phyloP scores from a whole-genome alignment of 257 asterid genomes.

The Catharanthus roseus region DNA sequence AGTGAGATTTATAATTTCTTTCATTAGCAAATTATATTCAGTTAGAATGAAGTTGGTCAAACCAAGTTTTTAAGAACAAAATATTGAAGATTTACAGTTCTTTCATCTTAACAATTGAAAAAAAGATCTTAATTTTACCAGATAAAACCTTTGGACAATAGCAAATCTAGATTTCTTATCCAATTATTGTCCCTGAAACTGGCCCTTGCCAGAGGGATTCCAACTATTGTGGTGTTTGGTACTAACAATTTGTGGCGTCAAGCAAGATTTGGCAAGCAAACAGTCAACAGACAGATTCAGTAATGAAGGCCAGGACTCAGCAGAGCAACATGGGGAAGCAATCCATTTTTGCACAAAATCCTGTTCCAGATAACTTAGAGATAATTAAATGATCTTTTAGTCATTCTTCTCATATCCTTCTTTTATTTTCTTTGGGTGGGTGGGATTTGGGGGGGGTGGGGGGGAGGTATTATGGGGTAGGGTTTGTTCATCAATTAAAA shows the following conservation, averaged over 20 bases:
- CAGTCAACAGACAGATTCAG: constrained; percentile 23
- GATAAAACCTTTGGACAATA: neutral
- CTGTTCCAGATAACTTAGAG: constrained; percentile 5
- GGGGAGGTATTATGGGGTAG: neutral
- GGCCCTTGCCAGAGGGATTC: neutral
- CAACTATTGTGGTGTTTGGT: constrained; percentile 6
- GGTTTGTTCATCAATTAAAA: neutral
- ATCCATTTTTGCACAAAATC: constrained; percentile 8
- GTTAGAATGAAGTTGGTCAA: neutral
- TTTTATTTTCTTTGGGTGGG: neutral
- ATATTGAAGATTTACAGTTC: neutral
- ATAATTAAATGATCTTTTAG: neutral
- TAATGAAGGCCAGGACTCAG: constrained; percentile 6
- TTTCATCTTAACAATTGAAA: neutral
- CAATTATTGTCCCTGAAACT: neutral
- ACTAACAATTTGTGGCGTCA: constrained; percentile 13
- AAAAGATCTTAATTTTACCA: neutral
- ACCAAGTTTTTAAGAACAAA: neutral
- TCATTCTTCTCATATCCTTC: no score
- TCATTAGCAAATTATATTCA: neutral
- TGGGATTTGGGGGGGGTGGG: neutral
- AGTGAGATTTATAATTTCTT: neutral
- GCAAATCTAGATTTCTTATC: neutral
- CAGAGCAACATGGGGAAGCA: neutral
- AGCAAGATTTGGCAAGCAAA: neutral